phyloP scores from a whole-genome alignment of 768 basidiomycete genomes.

The Agaricus sinodeliciosus region DNA sequence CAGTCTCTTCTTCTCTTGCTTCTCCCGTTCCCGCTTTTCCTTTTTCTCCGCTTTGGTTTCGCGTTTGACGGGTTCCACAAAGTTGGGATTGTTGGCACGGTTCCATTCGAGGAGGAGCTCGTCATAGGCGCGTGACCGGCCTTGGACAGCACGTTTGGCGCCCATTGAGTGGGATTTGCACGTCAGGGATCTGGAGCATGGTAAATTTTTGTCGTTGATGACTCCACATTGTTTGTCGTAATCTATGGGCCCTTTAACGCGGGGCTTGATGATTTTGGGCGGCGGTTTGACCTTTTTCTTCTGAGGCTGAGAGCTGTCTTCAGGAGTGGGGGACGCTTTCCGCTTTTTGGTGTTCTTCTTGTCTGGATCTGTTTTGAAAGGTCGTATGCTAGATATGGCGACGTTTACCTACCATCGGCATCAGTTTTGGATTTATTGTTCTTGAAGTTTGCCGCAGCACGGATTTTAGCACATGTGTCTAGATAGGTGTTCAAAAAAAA shows the following conservation, averaged over 20 bases:
- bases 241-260: slow-evolving; percentile 81
- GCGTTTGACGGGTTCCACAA: slow-evolving; percentile 80
- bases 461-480: slow-evolving; percentile 61
- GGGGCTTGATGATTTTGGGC: slow-evolving; percentile 70
- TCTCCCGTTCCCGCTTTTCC: slow-evolving; percentile 76
- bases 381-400: not conserved
- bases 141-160: slow-evolving; percentile 86
- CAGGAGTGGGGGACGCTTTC: slow-evolving; percentile 66
- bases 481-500: slow-evolving; percentile 7
- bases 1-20: slow-evolving; percentile 73
- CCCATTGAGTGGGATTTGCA: slow-evolving; percentile 99
- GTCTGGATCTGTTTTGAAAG: not conserved
- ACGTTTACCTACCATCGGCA: slow-evolving; percentile 33
- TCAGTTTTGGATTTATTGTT: slow-evolving; percentile 48
- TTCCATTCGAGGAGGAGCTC: slow-evolving; percentile 90
- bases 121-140: slow-evolving; percentile 80
- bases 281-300: slow-evolving; percentile 73
- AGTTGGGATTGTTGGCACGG: slow-evolving; percentile 80
- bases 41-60: slow-evolving; percentile 87
- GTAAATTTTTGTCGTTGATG: slow-evolving; percentile 90
- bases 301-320: slow-evolving; percentile 57
- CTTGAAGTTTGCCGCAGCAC: slow-evolving; percentile 46
- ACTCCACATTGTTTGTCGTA: slow-evolving; percentile 93
- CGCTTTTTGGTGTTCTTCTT: slow-evolving; percentile 69
- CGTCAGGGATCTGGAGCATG: slow-evolving; percentile 91